Evolutionary conservation across 768 basidiomycete species (phyloP).

Genomic region (Leccinum disarticulatum): DNA sequence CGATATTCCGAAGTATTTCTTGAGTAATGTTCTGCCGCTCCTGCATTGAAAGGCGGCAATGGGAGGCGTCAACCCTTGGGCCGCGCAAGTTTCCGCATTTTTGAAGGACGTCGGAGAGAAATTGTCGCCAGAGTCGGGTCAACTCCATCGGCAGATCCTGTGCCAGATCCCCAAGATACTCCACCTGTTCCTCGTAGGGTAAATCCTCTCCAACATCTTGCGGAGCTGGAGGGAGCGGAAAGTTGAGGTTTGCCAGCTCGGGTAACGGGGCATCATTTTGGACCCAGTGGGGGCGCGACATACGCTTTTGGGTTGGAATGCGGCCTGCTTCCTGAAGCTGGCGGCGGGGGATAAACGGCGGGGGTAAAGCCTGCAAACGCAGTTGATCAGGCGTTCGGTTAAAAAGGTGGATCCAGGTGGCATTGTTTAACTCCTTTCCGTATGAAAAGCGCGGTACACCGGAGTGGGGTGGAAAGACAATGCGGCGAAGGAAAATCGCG

Average conservation of each 20-base stretch:
- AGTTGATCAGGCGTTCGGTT: not conserved
- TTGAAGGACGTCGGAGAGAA: not conserved
- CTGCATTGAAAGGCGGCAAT: constrained; percentile 2
- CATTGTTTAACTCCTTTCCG: not conserved
- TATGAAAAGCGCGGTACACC: not conserved
- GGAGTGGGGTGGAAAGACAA: constrained; percentile 2
- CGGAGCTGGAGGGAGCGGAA: not conserved
- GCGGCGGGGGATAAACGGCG: not conserved
- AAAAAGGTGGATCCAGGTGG: constrained; percentile 3
- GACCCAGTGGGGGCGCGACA: not conserved
- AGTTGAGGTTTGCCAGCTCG: not conserved
- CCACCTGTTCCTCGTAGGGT: constrained; percentile 3
- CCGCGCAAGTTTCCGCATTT: constrained; percentile 7
- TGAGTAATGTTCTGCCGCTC: not conserved
- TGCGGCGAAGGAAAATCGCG: not conserved
- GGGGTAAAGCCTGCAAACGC: not conserved
- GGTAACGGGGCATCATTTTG: not conserved
- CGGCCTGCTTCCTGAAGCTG: not conserved
- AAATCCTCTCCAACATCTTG: constrained; percentile 1
- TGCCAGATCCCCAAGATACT: not conserved
- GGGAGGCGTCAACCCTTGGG: not conserved
- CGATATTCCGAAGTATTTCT: not conserved
- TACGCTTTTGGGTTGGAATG: constrained; percentile 4
- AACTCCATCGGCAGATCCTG: not conserved
- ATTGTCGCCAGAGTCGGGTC: constrained; percentile 2